phyloP scores from a whole-genome alignment of 768 basidiomycete species.

The Phaeotremella fagi region DNA sequence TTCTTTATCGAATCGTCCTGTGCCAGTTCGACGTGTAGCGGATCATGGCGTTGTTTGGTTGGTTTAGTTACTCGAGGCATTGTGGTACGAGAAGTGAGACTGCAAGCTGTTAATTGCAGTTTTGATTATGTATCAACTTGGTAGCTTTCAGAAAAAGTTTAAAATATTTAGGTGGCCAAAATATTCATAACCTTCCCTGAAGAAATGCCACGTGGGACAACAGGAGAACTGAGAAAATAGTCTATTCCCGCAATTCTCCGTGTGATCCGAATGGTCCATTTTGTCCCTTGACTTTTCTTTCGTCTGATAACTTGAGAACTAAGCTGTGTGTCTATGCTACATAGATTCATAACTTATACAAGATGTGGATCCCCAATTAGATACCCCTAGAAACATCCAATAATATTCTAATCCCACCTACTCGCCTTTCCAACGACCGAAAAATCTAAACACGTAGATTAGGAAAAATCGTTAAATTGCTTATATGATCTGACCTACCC shows the following conservation, averaged over 20 bases:
- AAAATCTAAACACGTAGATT: constrained; percentile 4
- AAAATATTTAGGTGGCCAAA: not conserved
- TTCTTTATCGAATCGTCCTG: constrained; percentile 71
- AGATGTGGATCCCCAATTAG: no score
- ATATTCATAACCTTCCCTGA: not conserved
- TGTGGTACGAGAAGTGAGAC: constrained; percentile 1
- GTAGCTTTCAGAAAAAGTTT: not conserved
- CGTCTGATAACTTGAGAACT: no score
- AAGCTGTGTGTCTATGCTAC: no score
- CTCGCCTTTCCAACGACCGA: constrained; percentile 10
- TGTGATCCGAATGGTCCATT: no score
- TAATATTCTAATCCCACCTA: no score
- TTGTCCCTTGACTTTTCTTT: no score
- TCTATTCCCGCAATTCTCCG: no score
- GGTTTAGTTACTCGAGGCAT: constrained; percentile 35
- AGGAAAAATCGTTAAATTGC: not conserved
- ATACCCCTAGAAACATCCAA: no score
- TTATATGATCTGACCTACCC: constrained; percentile 11
- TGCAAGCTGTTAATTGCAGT: not conserved
- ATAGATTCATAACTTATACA: no score
- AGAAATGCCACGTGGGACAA: no score
- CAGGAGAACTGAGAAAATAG: no score
- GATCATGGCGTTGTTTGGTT: constrained; percentile 63
- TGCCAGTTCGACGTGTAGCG: constrained; percentile 74
- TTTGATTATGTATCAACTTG: not conserved